Base-by-base conservation (phyloP, 2,329 filamentous ascomycete genomes). In the Aspergillus quadricinctus region DNA sequence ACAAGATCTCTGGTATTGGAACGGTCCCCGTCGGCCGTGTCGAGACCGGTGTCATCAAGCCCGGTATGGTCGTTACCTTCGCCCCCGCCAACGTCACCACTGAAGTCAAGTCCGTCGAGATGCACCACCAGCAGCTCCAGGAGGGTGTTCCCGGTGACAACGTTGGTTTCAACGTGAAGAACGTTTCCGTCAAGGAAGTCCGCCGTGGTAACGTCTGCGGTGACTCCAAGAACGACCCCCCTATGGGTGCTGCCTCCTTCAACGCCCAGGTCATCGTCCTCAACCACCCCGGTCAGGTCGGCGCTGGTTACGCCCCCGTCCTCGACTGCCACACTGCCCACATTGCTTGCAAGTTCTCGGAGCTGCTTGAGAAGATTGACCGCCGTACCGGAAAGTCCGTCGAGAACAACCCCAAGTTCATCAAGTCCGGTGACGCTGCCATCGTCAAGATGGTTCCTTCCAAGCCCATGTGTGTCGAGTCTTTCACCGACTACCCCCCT, bases 111-210 rank as follows among this genome's bases (percentile, higher is more conserved):
- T 97, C 93, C 81, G 94, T 99, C 75, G 94, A 99, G 86, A 99
- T 99, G 94, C 93, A 97, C 88, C 93, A 97, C 92, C 91, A 97
- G 86, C 92, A 97, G 89, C 92, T 99, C 72, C 62, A 78, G 67
- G 88, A 96, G 87, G 94, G 94, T 90, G 77, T 90, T 69, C 94
- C 94, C 77, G 94, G 94, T 88, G 94, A 99, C 90, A 99, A 99
- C 86, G 94, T 99, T 80, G 94, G 94, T 75, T 99, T 99, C 92
- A 99, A 99, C 90, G 93, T 99, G 84, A 99, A 99, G 92, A 99
- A 99, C 94, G 94, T 99, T 76, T 97, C 94, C 81, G 94, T 99
- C 84, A 99, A 99, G 92, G 94, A 99, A 81, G 96, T 99, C 78
- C 94, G 94, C 83, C 94, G 94, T 96, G 94, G 94, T 78, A 97